Percentiles rank a stretch among this genome's conserved stretches.
These are phyloP conservation scores for Penicillium silybi DNA, from an alignment of 495 filamentous ascomycete genomes.

Conservation along the genomic window DNA sequence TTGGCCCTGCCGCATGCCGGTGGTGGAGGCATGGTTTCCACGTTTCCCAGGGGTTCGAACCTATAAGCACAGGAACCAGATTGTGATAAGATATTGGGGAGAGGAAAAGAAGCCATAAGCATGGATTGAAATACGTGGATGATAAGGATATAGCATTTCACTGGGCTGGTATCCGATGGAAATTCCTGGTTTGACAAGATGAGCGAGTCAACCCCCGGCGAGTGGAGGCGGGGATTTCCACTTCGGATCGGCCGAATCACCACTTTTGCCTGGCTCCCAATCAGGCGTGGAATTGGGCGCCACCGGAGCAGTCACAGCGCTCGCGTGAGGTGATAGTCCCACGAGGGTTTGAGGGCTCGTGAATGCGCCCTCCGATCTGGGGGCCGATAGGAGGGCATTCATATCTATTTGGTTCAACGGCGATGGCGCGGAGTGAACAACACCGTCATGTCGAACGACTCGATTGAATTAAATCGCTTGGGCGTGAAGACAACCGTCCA, in stretches of 20 bases:
- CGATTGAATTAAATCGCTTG: conserved; percentile 11
- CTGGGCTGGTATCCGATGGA: background rate
- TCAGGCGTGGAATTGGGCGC: background rate
- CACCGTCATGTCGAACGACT: conserved; percentile 8
- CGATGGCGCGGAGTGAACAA: background rate
- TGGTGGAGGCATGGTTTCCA: background rate
- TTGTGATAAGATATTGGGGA: background rate
- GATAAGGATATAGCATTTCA: background rate
- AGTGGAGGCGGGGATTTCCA: background rate
- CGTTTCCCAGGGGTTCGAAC: background rate
- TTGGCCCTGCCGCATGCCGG: background rate
- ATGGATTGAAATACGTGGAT: background rate
- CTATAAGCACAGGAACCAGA: background rate
- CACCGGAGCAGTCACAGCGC: conserved; percentile 8
- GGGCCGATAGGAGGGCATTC: background rate
- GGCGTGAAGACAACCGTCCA: conserved; percentile 11
- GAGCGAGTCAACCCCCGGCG: background rate
- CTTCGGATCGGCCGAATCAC: background rate
- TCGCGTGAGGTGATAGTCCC: conserved; percentile 5
- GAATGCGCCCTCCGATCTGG: background rate
- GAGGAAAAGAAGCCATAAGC: background rate
- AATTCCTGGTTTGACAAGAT: background rate
- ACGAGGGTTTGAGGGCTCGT: background rate
- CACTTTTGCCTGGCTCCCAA: background rate
- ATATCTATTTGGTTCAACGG: background rate